Percentiles rank a stretch among this genome's conserved stretches.
phyloP scores from a whole-genome alignment of 345 rosid genomes.

The Nephelium lappaceum region DNA sequence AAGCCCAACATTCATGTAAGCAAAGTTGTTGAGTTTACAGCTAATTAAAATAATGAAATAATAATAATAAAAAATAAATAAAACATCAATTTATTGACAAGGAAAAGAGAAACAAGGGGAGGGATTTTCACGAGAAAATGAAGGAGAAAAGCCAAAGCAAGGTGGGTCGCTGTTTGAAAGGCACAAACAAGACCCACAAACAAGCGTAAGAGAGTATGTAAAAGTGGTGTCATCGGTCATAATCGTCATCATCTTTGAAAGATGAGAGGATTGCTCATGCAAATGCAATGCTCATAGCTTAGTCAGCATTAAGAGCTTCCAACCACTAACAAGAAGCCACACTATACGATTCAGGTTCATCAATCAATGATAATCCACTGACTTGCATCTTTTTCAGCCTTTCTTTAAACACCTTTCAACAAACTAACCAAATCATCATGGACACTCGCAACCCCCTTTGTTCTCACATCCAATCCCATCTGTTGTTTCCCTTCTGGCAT shows the following conservation, averaged over 20 bases:
- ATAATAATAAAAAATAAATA: no score
- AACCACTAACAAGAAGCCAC: slow-evolving; percentile 7
- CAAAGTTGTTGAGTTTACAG: neutral
- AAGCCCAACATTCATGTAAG: no score
- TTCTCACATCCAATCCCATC: neutral
- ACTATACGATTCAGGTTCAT: neutral
- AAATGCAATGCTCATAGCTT: neutral
- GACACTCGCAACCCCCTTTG: neutral
- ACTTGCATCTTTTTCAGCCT: neutral
- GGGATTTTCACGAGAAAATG: no score
- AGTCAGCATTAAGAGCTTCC: slow-evolving; percentile 17
- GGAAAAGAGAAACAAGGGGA: no score
- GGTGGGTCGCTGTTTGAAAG: no score
- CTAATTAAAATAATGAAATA: no score
- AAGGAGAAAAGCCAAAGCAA: no score
- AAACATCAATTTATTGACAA: no score
- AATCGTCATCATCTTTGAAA: neutral
- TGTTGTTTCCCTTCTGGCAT: neutral
- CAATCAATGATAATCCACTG: neutral
- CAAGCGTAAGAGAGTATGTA: neutral
- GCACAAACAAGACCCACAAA: no score
- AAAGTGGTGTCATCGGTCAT: neutral
- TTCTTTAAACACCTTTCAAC: neutral
- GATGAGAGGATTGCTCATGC: neutral
- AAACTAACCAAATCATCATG: neutral